Evolutionary conservation across 352 stramenopile species (phyloP).

Genomic region (Blastocystis sp.): DNA sequence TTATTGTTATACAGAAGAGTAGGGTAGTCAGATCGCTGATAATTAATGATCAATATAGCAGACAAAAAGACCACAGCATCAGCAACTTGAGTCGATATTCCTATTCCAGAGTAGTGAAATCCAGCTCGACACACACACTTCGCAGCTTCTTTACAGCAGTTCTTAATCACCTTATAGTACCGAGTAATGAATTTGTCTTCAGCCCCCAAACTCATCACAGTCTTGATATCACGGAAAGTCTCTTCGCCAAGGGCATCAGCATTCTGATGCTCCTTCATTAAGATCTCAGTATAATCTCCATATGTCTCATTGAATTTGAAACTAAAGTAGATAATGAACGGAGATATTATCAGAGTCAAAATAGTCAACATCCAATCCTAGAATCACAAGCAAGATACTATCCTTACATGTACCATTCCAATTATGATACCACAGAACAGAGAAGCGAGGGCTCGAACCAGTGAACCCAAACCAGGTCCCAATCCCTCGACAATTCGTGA

Average conservation of each 20-base stretch:
- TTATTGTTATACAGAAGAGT: background rate
- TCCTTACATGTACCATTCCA: background rate
- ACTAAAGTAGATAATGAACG: constrained; percentile 3
- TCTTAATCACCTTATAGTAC: constrained; percentile 69
- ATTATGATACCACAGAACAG: constrained; percentile 20
- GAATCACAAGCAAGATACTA: background rate
- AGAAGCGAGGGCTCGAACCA: background rate
- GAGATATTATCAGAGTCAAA: background rate
- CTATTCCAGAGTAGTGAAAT: background rate
- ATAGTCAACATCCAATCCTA: constrained; percentile 45
- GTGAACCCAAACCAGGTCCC: constrained; percentile 16
- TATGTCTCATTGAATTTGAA: constrained; percentile 3
- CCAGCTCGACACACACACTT: background rate
- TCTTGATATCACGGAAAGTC: constrained; percentile 72
- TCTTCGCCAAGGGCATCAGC: constrained; percentile 73
- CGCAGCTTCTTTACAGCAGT: background rate
- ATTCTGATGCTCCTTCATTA: constrained; percentile 61
- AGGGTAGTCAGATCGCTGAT: constrained; percentile 13
- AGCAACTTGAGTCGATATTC: background rate
- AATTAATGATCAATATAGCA: constrained; percentile 67
- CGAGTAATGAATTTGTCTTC: constrained; percentile 70
- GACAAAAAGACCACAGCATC: constrained; percentile 67
- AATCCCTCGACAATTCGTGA: constrained; percentile 48
- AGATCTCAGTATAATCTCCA: background rate
- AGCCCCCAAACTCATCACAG: constrained; percentile 75